These are phyloP conservation scores for Bipolaris bicolor DNA, from an alignment of 2,329 filamentous ascomycete genomes.

Conservation along the genomic window DNA sequence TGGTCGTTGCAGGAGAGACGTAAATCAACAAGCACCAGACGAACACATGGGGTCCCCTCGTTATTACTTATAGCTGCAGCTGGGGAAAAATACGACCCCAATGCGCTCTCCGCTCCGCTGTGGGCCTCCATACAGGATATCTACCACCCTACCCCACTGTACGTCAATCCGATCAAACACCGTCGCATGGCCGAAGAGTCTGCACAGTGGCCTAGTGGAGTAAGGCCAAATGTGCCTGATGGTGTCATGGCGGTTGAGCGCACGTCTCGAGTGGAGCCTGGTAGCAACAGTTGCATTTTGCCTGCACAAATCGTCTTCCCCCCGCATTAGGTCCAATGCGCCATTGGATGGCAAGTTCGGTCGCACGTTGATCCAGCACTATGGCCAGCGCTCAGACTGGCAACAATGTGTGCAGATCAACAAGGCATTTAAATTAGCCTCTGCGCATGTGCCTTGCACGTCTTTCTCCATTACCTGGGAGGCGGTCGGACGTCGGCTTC, in stretches of 20 bases:
- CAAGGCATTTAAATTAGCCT: background rate
- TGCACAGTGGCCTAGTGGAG: background rate
- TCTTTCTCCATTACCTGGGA: background rate
- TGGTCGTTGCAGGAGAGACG: background rate
- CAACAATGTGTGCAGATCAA: background rate
- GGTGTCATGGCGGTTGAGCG: background rate
- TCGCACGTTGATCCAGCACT: slow-evolving; percentile 1
- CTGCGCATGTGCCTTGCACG: background rate
- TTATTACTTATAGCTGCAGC: slow-evolving; percentile 7
- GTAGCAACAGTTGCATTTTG: slow-evolving; percentile 2
- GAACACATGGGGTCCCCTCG: slow-evolving; percentile 8
- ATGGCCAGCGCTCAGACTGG: background rate
- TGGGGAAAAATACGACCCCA: slow-evolving; percentile 1
- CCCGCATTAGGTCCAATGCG: background rate
- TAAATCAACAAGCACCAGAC: background rate
- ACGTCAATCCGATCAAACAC: slow-evolving; percentile 9
- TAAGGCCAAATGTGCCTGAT: slow-evolving; percentile 1
- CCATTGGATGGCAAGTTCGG: background rate
- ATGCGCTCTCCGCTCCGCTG: slow-evolving; percentile 3
- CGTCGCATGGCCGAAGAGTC: slow-evolving; percentile 7
- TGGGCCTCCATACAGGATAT: slow-evolving; percentile 7
- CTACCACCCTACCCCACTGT: slow-evolving; percentile 12
- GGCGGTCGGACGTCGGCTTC: slow-evolving; percentile 8
- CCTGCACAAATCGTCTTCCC: background rate
- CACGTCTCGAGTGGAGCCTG: background rate